Evolutionary conservation across 78 protist genomes (phyloP), one percentile per base, ranked within the genome.

Genomic region (Dictyostelium discoideum): DNA sequence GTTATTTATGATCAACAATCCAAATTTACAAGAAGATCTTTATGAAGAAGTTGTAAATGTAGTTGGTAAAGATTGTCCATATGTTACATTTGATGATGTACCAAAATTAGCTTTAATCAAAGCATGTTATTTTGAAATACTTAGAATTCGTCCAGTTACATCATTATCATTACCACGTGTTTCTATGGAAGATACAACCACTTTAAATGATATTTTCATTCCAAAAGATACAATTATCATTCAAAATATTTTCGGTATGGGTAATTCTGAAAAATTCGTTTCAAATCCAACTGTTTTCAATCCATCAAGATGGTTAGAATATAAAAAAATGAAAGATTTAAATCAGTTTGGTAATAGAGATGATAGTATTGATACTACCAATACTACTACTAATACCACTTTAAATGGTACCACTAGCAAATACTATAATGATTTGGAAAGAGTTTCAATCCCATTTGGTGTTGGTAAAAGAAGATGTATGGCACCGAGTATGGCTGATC

Each of bases 211-310:
- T 29, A 65, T 65, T 1, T n/a, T 46, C 32, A 88, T 78, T 69
- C 87, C 86, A 40, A 88, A 88, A 20, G 86, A 63, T 29, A 88
- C 86, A 44, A 67, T 29, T 11, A 76, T 76, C 22, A 32, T 39
- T 76, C 82, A 76, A 76, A 76, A 76, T 29, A 76, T 76, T 76
- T 76, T 32, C 16, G 82, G 82, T 73, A 10, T 73, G 32, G 20
- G 79, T 73, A 73, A 22, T n/a, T 84, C 93, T 44, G 93, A 87
- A 11, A 87, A 84, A 40, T 87, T 87, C 13, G 4, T 87, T 60
- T 60, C 69, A 20, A 20, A 60, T 20, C 69, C 69, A 60, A 60
- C 69, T 20, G 26, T 60, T 20, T 60, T 60, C 9, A 60, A 60
- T 60, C 69, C 69, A 60, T 20, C 20, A 5, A 60, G 69, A 60